Evolutionary conservation across 2,329 filamentous ascomycete genomes (phyloP).

Genomic region (Claviceps monticola): DNA sequence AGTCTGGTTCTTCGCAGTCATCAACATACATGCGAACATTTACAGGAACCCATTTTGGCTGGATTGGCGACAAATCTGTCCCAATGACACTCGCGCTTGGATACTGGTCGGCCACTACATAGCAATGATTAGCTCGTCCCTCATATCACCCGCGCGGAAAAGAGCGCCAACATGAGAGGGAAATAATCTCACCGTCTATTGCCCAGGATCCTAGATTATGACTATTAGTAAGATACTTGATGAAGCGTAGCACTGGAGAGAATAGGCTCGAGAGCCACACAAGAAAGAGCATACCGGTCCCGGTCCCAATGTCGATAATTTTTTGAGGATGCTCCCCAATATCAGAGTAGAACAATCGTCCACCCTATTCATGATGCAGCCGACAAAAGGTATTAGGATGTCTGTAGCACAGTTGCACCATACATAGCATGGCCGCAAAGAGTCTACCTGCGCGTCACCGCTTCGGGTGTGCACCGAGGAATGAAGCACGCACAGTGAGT

Average conservation of each 20-base stretch:
- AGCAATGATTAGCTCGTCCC: not conserved
- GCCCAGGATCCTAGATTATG: slow-evolving; percentile 32
- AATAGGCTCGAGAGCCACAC: not conserved
- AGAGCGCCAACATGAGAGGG: not conserved
- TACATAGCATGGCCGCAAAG: no score
- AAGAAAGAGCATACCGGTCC: slow-evolving; percentile 24
- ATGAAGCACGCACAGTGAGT: slow-evolving; percentile 17
- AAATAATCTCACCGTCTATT: slow-evolving; percentile 26
- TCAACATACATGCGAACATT: slow-evolving; percentile 51
- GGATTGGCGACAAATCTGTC: slow-evolving; percentile 31
- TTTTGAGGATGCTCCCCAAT: slow-evolving; percentile 25
- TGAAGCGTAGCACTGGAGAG: not conserved
- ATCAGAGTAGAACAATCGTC: slow-evolving; percentile 26
- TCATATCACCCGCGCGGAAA: not conserved
- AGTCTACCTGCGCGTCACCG: not conserved
- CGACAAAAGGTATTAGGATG: not conserved
- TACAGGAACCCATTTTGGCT: slow-evolving; percentile 36
- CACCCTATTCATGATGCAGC: slow-evolving; percentile 14
- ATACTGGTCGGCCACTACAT: slow-evolving; percentile 25
- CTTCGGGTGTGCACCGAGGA: not conserved
- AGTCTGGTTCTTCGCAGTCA: slow-evolving; percentile 43
- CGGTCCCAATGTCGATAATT: slow-evolving; percentile 35
- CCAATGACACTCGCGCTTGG: slow-evolving; percentile 27
- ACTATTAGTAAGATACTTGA: not conserved
- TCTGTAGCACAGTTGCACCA: not conserved